These are phyloP conservation scores for Pelargonium australe DNA, from an alignment of 441 rosid genomes.

Conservation along the genomic window DNA sequence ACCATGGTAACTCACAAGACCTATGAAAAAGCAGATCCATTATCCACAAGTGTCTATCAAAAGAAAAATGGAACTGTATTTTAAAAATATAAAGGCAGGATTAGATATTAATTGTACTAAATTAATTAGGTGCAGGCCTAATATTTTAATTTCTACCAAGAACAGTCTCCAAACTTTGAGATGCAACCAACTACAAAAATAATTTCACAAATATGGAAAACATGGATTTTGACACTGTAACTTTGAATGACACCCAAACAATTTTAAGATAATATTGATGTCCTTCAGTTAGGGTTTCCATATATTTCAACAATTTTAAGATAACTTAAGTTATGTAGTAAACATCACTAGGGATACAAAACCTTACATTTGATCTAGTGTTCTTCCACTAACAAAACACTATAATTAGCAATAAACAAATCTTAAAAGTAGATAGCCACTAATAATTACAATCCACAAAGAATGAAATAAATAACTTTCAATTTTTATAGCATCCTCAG, in stretches of 20 bases:
- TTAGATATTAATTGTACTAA: background rate
- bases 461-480: background rate
- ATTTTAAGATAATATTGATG: too few relatives aligned
- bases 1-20: background rate
- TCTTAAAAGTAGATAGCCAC: too few relatives aligned
- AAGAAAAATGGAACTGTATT: background rate
- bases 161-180: background rate
- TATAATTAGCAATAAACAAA: too few relatives aligned
- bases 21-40: background rate
- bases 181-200: background rate
- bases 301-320: background rate
- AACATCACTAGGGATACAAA: background rate
- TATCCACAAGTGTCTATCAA: background rate
- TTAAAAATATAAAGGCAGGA: background rate
- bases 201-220: too few relatives aligned
- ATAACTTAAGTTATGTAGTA: background rate
- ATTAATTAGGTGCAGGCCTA: background rate
- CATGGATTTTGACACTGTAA: too few relatives aligned
- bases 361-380: too few relatives aligned
- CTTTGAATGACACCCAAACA: background rate
- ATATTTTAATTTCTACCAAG: background rate
- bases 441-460: background rate
- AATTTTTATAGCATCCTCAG: conserved; percentile 3
- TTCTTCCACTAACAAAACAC: background rate
- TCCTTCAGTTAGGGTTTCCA: background rate